A percentile compares a stretch with the other conserved stretches of the same genome.
Conservation (phyloP, 2,329 filamentous ascomycete species). For the Fusarium albidum region DNA sequence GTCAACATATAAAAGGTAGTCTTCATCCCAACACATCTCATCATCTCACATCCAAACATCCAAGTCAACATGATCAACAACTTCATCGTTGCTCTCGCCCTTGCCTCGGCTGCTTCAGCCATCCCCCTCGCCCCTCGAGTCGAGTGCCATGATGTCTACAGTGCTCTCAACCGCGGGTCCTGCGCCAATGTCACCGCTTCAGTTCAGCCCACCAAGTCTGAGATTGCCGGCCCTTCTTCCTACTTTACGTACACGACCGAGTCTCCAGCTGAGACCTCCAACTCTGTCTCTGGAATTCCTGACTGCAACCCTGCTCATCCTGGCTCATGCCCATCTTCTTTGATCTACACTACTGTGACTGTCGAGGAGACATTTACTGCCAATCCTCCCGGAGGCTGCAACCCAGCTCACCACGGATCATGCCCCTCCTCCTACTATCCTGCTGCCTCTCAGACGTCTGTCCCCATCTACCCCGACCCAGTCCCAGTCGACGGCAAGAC, state of each 20-base stretch:
- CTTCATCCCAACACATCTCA: not conserved
- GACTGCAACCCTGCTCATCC: constrained; percentile 22
- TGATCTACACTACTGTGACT: constrained; percentile 4
- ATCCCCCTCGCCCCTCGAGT: constrained; percentile 10
- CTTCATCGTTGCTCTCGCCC: constrained; percentile 1
- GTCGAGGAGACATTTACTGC: constrained; percentile 6
- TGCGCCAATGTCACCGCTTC: constrained; percentile 17
- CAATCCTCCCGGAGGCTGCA: constrained; percentile 18
- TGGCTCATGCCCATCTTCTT: constrained; percentile 8
- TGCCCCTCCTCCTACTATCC: constrained; percentile 21
- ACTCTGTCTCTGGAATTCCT: constrained; percentile 4
- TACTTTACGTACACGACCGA: constrained; percentile 15
- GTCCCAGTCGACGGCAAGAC: constrained; percentile 14
- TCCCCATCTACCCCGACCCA: constrained; percentile 13
- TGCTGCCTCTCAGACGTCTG: not conserved
- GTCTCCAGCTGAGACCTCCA: not conserved
- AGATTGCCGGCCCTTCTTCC: constrained; percentile 15
- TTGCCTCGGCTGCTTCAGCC: constrained; percentile 13
- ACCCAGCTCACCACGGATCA: constrained; percentile 23
- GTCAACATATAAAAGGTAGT: no score
- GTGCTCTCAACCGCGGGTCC: constrained; percentile 17
- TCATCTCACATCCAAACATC: not conserved
- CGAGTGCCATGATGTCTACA: constrained; percentile 19
- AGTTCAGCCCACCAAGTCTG: constrained; percentile 4
- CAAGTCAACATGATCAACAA: constrained; percentile 19